Evolutionary conservation across 441 rosid species (phyloP), one percentile per base, ranked within the genome.

Genomic region (Adansonia madagascariensis): DNA sequence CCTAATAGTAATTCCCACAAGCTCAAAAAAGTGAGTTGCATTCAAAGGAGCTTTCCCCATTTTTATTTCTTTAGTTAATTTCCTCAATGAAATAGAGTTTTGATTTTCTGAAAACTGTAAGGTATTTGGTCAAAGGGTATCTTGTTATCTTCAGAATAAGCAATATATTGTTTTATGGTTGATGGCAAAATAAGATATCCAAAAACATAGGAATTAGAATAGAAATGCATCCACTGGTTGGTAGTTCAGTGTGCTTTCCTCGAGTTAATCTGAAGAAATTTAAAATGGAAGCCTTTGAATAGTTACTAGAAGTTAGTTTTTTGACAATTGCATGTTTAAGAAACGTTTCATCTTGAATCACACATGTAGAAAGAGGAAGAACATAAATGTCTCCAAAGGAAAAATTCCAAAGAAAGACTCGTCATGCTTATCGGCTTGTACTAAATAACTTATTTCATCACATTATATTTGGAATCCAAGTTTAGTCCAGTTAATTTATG

Each of bases 1-100:
- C 89, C 89, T 15, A 53, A 18, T 2, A 20, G 14, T 20, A 56
- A 17, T 56, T 7, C 24, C 76, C 82, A 72, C 76, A 80, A 78
- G 52, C 74, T 66, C 6, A 22, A 55, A 80, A 78, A 83, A 83
- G 80, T 86, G 78, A 74, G 80, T 85, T 88, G 78, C 81, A 86
- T 86, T 83, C 89, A 74, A 86, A 60, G 77, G 43, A 80, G 56
- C 75, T 44, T 76, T 71, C 68, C 24, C 57, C 50, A 63, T 63
- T n/a, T 50, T 35, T 61, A 59, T 53, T 49, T 74, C 60, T 56
- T 6, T 55, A 64, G 39, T 76, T 55, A 64, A 24, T 76, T 67
- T 59, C 70, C 72, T 18, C 72, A 80, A 78, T 56, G 52, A 39
- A 67, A 73, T 35, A 14, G 69, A 64, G 49, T 62, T 57, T 5